Evolutionary conservation across 2,329 filamentous ascomycete genomes (phyloP), one percentile per base, ranked within the genome.

Genomic region (Epichloe scottii): DNA sequence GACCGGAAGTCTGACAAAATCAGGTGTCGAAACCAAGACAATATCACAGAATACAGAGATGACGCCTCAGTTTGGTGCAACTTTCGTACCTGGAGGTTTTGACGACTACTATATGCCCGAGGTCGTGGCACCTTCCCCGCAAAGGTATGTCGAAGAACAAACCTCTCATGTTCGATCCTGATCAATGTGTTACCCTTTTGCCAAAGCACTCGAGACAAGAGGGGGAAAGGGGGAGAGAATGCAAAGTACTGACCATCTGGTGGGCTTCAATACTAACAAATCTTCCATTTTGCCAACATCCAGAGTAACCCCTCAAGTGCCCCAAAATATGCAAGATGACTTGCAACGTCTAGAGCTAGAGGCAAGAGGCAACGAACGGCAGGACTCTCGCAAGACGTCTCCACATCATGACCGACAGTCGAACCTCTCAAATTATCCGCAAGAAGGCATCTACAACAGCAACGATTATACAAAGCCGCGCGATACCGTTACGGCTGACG

Each of bases 271-370:
- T 57, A 63, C 68, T 69, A 63, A 72, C 67, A 57, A 57, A 46
- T 60, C 59, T 60, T 65, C 57, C 43, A 21, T 35, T 46, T 59
- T 56, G 44, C 49, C 57, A 60, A 60, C 63, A 56, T 64, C 58
- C 68, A 95, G 89, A 73, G 82, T 94, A 63, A 95, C 91, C 82
- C 87, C 89, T 66, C 89, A 96, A 76, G 89, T 96, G 58, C 89
- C 91, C 59, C 87, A 91, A 70, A 91, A 95, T 70, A 96, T 98
- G 81, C 89, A 95, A 72, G 85, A 95, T 63, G 91, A 87, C 69
- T 79, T 98, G 58, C 87, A 91, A 62, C 84, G 90, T 67, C 81
- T 98, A 72, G 90, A 96, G 75, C 77, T 89, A 54, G 84, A 89
- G 73, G 85, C 85, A 54, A 77, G 73, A 69, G 69, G 69, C 62